These are phyloP conservation scores for Xylaria sp. DNA, from an alignment of 2,329 filamentous ascomycete species.

Conservation along the genomic window DNA sequence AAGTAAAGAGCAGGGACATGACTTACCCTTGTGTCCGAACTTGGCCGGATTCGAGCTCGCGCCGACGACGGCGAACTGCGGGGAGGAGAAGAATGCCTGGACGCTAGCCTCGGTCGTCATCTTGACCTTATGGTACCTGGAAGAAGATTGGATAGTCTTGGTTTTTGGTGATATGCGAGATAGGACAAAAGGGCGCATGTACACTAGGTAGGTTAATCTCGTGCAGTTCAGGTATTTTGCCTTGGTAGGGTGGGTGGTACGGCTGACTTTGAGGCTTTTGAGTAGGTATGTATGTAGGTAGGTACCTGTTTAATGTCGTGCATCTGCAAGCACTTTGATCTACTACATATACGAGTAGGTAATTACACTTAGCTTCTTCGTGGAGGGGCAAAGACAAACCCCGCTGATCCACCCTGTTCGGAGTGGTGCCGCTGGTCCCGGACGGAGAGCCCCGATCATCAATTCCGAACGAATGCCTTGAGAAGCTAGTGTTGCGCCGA, in stretches of 20 bases:
- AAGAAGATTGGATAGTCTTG: too few relatives aligned
- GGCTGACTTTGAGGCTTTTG: too few relatives aligned
- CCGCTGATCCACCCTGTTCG: slow-evolving; percentile 19
- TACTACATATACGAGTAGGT: too few relatives aligned
- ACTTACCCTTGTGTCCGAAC: slow-evolving; percentile 85
- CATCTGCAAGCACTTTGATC: too few relatives aligned
- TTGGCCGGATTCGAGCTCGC: slow-evolving; percentile 86
- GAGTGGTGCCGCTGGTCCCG: slow-evolving; percentile 22
- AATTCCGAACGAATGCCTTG: not conserved
- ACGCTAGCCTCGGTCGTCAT: slow-evolving; percentile 77
- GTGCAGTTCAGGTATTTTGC: too few relatives aligned
- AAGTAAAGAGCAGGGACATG: not conserved
- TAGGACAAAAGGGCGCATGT: too few relatives aligned
- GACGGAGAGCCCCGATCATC: slow-evolving; percentile 23
- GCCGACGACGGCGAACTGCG: slow-evolving; percentile 87
- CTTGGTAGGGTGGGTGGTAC: too few relatives aligned
- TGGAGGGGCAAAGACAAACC: slow-evolving; percentile 22
- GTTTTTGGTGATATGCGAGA: too few relatives aligned
- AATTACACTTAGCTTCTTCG: too few relatives aligned
- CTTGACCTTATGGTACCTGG: slow-evolving; percentile 39
- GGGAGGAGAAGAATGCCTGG: slow-evolving; percentile 81
- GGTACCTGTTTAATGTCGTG: too few relatives aligned
- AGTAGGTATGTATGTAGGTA: too few relatives aligned
- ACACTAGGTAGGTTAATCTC: too few relatives aligned
- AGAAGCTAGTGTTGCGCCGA: not conserved